Percentiles rank a stretch among this genome's conserved stretches.
Conservation (phyloP, 306 rosid genomes). For the Quercus dentata region DNA sequence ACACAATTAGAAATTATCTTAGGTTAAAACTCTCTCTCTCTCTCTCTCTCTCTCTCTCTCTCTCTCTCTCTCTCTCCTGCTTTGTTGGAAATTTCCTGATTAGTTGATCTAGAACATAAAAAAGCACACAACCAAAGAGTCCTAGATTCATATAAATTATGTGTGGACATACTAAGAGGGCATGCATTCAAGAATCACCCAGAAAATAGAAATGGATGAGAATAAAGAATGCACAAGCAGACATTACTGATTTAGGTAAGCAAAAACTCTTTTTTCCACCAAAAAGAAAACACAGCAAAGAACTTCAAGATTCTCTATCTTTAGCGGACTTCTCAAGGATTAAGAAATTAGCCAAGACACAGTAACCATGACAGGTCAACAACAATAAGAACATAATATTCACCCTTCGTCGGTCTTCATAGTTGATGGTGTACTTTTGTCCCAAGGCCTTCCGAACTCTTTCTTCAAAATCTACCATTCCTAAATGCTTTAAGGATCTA, state of each 20-base stretch:
- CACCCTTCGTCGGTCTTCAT: conserved; percentile 50
- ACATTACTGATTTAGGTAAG: not conserved
- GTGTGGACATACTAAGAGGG: not conserved
- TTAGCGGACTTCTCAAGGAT: not conserved
- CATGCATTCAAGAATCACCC: not conserved
- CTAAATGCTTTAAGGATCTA: conserved; percentile 33
- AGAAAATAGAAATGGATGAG: not conserved
- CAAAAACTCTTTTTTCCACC: not conserved
- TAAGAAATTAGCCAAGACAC: not conserved
- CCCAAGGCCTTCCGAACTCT: conserved; percentile 53
- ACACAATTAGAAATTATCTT: no score
- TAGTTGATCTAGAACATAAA: not conserved
- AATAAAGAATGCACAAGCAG: not conserved
- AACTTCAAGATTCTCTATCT: not conserved
- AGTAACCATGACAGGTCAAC: not conserved
- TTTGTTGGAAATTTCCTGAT: not conserved
- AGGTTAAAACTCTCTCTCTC: not conserved
- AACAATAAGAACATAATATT: conserved; percentile 15
- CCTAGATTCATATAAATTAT: not conserved
- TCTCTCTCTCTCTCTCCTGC: not conserved
- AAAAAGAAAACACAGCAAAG: not conserved
- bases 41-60: not conserved
- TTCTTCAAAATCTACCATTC: conserved; percentile 45
- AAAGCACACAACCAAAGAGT: not conserved
- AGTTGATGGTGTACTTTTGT: not conserved